A percentile compares a stretch with the other conserved stretches of the same genome.
Evolutionary conservation across 2,329 filamentous ascomycete genomes (phyloP).

Genomic region (Macrophomina tecta): DNA sequence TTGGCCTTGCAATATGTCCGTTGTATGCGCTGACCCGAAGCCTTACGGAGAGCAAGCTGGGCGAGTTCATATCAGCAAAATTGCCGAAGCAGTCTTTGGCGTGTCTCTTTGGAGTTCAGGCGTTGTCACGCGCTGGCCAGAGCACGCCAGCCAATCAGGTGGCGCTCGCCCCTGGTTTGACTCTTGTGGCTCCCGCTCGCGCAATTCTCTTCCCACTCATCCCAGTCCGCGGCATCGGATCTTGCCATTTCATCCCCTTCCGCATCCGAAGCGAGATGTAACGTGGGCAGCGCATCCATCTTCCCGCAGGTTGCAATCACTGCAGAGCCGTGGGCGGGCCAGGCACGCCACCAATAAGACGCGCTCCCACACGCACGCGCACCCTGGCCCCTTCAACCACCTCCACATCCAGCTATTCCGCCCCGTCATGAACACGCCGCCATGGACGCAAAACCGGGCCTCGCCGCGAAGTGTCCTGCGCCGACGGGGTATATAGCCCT

Average conservation of each 20-base stretch:
- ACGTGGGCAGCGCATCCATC: neutral
- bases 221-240: neutral
- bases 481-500: neutral
- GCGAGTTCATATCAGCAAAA: too few species aligned
- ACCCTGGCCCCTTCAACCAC: neutral
- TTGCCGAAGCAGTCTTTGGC: too few species aligned
- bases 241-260: neutral
- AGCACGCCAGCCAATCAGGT: neutral
- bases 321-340: neutral
- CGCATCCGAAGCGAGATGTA: constrained; percentile 14
- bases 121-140: too few species aligned
- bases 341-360: constrained; percentile 6
- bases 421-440: neutral
- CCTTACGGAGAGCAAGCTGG: too few species aligned
- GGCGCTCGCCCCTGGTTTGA: neutral
- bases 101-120: too few species aligned
- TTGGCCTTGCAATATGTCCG: too few species aligned
- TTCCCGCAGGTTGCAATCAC: neutral
- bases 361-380: constrained; percentile 13
- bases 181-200: too few species aligned
- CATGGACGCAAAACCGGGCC: neutral
- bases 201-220: too few species aligned
- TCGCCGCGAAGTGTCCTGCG: neutral
- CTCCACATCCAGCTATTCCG: neutral
- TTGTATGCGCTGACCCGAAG: too few species aligned